These are phyloP conservation scores for Limnanthes douglasii DNA, from an alignment of 345 rosid genomes.

Conservation along the genomic window DNA sequence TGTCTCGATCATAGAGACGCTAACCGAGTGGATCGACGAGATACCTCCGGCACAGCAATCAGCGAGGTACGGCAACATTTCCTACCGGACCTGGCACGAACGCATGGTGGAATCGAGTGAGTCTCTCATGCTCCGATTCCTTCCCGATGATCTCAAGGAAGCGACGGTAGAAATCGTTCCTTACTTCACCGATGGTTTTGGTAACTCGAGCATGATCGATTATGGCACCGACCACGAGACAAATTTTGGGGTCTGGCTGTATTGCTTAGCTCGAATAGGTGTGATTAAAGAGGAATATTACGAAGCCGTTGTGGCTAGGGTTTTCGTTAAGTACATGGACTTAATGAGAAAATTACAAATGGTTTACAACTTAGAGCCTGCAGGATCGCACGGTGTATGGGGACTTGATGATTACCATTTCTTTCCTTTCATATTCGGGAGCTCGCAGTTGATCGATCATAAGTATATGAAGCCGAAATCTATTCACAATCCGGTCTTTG, in stretches of 20 bases:
- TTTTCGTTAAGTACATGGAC: slow-evolving; percentile 67
- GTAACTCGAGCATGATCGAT: slow-evolving; percentile 77
- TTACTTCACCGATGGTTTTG: slow-evolving; percentile 80
- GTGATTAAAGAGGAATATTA: slow-evolving; percentile 69
- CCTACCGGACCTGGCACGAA: slow-evolving; percentile 82
- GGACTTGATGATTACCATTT: slow-evolving; percentile 98
- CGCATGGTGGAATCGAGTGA: slow-evolving; percentile 36
- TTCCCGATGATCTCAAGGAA: slow-evolving; percentile 45
- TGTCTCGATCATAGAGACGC: slow-evolving; percentile 39
- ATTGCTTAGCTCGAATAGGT: slow-evolving; percentile 77
- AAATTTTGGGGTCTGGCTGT: slow-evolving; percentile 81
- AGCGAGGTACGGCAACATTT: slow-evolving; percentile 70
- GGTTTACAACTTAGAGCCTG: slow-evolving; percentile 76
- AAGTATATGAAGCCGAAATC: slow-evolving; percentile 93
- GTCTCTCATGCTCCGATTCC: slow-evolving; percentile 36
- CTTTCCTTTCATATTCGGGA: slow-evolving; percentile 84
- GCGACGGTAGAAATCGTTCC: slow-evolving; percentile 52
- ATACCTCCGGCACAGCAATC: slow-evolving; percentile 68
- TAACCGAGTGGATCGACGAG: slow-evolving; percentile 56
- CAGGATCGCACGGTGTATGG: slow-evolving; percentile 98
- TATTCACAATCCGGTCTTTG: slow-evolving; percentile 68
- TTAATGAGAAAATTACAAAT: slow-evolving; percentile 72
- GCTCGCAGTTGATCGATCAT: slow-evolving; percentile 88
- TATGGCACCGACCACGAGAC: slow-evolving; percentile 92
- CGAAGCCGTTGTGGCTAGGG: slow-evolving; percentile 58